Evolutionary conservation across 2,329 filamentous ascomycete genomes (phyloP), one percentile per base, ranked within the genome.

Genomic region (Phialemoniopsis sp.): DNA sequence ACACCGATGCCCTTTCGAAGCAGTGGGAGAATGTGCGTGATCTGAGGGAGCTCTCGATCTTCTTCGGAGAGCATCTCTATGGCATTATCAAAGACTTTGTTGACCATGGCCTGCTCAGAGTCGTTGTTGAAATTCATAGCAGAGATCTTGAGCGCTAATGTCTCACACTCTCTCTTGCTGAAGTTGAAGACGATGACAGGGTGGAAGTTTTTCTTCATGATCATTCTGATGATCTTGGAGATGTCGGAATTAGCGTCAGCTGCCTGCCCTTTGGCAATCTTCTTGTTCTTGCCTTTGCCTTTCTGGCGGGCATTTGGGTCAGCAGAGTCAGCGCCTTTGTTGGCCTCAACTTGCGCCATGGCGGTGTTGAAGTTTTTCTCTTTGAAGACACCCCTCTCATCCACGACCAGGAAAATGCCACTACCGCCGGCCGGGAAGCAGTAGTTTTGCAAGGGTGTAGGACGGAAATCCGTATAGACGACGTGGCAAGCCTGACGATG

Each of bases 141-240:
- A 38, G 83, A 91, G 68, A 96, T 90, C 51, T 89, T 80, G 34
- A 98, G 71, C 2, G 93, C 93, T 62, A 93, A 82, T 46, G 83
- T 82, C 66, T 98, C 93, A 59, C 91, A 96, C 55, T 97, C 91
- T 49, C 91, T 79, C 70, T 98, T 98, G 74, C 90, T 96, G 70
- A 98, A 98, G 64, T 91, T 97, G 78, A 98, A 98, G 30, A 98
- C 89, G 58, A 98, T 98, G 53, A 97, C 93, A 0, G 93, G 93
- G 56, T 98, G 96, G 66, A 93, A 94, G 58, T 87, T 93, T 69
- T 90, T 95, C 66, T 88, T 77, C 84, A 98, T 95, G 52, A 97
- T 95, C 93, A 98, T 98, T 63, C 87, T 87, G 50, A 98, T 87
- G 54, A 98, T 95, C 73, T 96, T 97, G 70, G 89, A 89, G 45